Evolutionary conservation across 2,329 filamentous ascomycete species (phyloP), one percentile per base, ranked within the genome.

Genomic region (Cadophora sp.): DNA sequence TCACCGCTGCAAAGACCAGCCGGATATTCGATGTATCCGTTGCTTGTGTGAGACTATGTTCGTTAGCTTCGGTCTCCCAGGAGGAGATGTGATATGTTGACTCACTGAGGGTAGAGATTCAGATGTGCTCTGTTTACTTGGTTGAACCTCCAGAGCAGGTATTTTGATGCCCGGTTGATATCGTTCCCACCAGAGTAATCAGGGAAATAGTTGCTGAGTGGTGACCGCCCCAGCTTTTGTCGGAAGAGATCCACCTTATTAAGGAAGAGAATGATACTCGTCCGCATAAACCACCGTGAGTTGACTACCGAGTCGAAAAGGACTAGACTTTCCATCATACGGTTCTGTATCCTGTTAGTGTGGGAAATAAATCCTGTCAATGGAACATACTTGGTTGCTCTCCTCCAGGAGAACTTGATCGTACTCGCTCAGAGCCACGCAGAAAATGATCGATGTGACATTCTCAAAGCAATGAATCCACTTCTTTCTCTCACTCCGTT

Each of bases 391-490:
- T 86, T 98, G 96, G 78, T 95, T 97, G 81, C 93, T 97, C 81
- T 98, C 96, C 81, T 99, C 96, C 50, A 99, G 85, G 64, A 99
- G 84, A 5, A 97, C 95, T 82, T 99, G 96, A 78, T 99, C 96
- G 79, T 99, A 99, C 81, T 99, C 96, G 83, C 94, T 98, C 75
- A 99, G 83, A 19, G 96, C 96, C 70, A 99, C 96, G 78, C 96
- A 99, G 82, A 99, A 99, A 74, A 99, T 99, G 80, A 99, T 99
- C 4, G 96, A 98, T 53, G 96, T 99, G 76, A 99, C 96, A 76
- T 98, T 98, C 81, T 99, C 96, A 80, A 99, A 99, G 83, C 96
- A 99, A 82, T 99, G 96, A 78, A 99, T 99, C 96, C 96, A 99
- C 83, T 99, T 99, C 85, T 99, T 99, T 71, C 96, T 89, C 82